phyloP scores from a whole-genome alignment of 257 asterid species.

The Nicotiana noctiflora region DNA sequence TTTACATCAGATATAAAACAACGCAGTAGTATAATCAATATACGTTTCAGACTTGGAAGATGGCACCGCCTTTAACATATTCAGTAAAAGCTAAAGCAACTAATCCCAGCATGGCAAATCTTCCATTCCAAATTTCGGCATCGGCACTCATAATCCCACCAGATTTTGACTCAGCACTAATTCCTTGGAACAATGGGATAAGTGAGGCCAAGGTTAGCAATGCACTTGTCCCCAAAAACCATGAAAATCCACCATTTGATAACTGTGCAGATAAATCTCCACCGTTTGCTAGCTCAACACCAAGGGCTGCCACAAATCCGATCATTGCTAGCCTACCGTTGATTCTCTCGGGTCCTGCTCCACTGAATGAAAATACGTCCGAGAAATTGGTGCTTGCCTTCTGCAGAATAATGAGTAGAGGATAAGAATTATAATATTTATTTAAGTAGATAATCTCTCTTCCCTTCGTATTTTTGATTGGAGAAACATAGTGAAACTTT shows the following conservation, averaged over 20 bases:
- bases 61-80: slow-evolving; percentile 58
- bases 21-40: too few relatives aligned
- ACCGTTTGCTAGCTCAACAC: slow-evolving; percentile 53
- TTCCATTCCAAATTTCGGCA: slow-evolving; percentile 79
- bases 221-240: slow-evolving; percentile 46
- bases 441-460: too few relatives aligned
- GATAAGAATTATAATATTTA: not conserved
- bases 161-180: slow-evolving; percentile 43
- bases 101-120: slow-evolving; percentile 84
- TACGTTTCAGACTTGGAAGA: slow-evolving; percentile 20
- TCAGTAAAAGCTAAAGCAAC: slow-evolving; percentile 77
- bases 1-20: not conserved
- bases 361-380: slow-evolving; percentile 59
- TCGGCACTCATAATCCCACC: slow-evolving; percentile 44
- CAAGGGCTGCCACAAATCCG: slow-evolving; percentile 77
- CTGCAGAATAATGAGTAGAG: not conserved
- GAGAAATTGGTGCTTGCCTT: slow-evolving; percentile 30
- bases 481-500: not conserved
- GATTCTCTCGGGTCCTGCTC: slow-evolving; percentile 80
- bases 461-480: not conserved
- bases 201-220: slow-evolving; percentile 57
- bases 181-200: slow-evolving; percentile 57
- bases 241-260: slow-evolving; percentile 45
- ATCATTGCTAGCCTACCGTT: slow-evolving; percentile 81
- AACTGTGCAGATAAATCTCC: slow-evolving; percentile 49